A percentile compares a stretch with the other conserved stretches of the same genome.
phyloP scores from a whole-genome alignment of 2,329 filamentous ascomycete genomes.

The Arthrobotrys sinensis region DNA sequence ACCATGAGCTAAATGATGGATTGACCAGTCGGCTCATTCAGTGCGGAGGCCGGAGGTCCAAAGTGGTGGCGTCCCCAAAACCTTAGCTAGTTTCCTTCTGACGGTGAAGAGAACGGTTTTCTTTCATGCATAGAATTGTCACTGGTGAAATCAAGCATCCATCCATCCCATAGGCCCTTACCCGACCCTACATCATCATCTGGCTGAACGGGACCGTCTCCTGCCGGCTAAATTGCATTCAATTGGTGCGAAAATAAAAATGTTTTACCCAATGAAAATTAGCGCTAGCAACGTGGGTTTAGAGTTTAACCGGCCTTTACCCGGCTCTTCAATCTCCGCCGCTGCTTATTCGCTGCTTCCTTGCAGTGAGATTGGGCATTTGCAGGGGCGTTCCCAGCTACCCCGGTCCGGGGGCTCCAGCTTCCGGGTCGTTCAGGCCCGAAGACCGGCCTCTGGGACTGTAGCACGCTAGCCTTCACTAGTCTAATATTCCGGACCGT shows the following conservation, averaged over 20 bases:
- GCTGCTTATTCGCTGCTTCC: constrained; percentile 13
- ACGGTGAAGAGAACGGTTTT: neutral
- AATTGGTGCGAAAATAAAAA: constrained; percentile 60
- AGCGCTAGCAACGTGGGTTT: constrained; percentile 53
- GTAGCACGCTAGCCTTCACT: neutral
- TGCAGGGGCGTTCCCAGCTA: constrained; percentile 6
- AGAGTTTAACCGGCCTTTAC: constrained; percentile 58
- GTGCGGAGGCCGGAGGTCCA: constrained; percentile 53
- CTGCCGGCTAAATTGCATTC: constrained; percentile 60
- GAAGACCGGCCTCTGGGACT: neutral
- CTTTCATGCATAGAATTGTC: neutral
- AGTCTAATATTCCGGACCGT: constrained; percentile 21
- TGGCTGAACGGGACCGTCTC: constrained; percentile 45
- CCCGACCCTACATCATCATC: constrained; percentile 11
- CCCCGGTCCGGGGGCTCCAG: constrained; percentile 32
- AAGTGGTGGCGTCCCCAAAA: constrained; percentile 56
- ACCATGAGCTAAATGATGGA: constrained; percentile 16
- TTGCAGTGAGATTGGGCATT: constrained; percentile 8
- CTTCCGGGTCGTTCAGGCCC: neutral
- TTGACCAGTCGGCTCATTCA: constrained; percentile 50
- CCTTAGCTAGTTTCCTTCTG: constrained; percentile 5
- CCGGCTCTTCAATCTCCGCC: constrained; percentile 56
- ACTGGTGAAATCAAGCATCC: constrained; percentile 6
- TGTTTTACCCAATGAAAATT: constrained; percentile 51
- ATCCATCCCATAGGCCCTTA: neutral